Evolutionary conservation across 805 yeast genomes (phyloP).

Genomic region (Starmerella stigmatis): DNA sequence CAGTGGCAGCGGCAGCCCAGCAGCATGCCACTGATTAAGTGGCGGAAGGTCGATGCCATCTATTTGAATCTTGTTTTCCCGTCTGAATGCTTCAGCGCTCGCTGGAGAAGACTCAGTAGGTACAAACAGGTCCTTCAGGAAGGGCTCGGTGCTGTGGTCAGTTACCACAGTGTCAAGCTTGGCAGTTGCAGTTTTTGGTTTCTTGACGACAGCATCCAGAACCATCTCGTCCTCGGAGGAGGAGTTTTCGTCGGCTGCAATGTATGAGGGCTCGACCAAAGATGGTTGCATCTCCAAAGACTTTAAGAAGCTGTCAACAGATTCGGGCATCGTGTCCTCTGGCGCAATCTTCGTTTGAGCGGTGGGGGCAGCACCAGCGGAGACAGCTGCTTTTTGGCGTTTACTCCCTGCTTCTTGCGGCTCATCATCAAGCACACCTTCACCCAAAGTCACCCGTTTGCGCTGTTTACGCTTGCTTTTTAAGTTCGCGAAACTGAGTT

Average conservation of each 20-base stretch:
- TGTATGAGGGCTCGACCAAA: too few species aligned
- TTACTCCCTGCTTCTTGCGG: too few species aligned
- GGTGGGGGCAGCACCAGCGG: too few species aligned
- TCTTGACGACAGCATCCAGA: neutral
- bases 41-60: conserved; percentile 63
- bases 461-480: too few species aligned
- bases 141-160: neutral
- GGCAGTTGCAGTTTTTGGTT: neutral
- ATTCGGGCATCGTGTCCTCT: too few species aligned
- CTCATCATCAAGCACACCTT: neutral
- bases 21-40: conserved; percentile 56
- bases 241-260: neutral
- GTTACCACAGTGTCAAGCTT: conserved; percentile 7
- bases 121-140: conserved; percentile 9
- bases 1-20: conserved; percentile 59
- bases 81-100: conserved; percentile 48
- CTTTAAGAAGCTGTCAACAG: neutral
- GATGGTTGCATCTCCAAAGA: too few species aligned
- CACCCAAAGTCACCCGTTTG: neutral
- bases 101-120: conserved; percentile 30
- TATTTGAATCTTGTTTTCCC: conserved; percentile 47
- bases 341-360: too few species aligned
- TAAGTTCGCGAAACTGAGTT: neutral
- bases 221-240: neutral
- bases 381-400: too few species aligned